Percentiles rank a stretch among this genome's conserved stretches.
Conservation (phyloP, 768 basidiomycete species). For the Dacryopinax primogenitus region DNA sequence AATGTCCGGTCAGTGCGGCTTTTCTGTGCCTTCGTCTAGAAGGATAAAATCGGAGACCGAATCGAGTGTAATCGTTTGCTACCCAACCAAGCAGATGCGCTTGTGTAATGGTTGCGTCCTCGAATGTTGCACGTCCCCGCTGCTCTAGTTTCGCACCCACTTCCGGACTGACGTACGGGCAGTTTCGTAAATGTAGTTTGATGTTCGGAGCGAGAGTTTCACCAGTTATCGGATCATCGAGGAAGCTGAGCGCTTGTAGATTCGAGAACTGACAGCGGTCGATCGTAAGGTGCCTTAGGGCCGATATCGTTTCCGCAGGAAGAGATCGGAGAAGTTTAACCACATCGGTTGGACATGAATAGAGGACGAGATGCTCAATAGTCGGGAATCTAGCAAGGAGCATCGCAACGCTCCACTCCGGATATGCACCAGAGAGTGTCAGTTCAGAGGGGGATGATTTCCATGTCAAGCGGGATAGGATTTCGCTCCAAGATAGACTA, state of each 20-base stretch:
- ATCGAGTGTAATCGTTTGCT: neutral
- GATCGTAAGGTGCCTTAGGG: neutral
- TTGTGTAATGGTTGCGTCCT: neutral
- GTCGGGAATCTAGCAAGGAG: neutral
- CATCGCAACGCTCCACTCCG: neutral
- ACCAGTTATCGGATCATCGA: conserved; percentile 1
- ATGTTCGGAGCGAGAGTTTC: neutral
- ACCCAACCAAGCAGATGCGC: neutral
- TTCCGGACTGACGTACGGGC: neutral
- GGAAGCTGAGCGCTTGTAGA: neutral
- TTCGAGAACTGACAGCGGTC: neutral
- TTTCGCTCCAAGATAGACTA: neutral
- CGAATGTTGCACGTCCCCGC: neutral
- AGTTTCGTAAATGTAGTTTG: neutral
- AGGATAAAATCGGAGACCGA: neutral
- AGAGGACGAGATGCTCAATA: neutral
- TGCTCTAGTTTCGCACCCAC: neutral
- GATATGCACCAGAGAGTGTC: neutral
- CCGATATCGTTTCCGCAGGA: neutral
- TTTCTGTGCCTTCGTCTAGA: neutral
- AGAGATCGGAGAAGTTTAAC: neutral
- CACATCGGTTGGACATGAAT: neutral
- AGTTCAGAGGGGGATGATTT: neutral
- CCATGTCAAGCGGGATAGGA: neutral
- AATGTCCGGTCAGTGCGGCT: neutral